Evolutionary conservation across 2,329 filamentous ascomycete species (phyloP).

Genomic region (Onygenales sp.): DNA sequence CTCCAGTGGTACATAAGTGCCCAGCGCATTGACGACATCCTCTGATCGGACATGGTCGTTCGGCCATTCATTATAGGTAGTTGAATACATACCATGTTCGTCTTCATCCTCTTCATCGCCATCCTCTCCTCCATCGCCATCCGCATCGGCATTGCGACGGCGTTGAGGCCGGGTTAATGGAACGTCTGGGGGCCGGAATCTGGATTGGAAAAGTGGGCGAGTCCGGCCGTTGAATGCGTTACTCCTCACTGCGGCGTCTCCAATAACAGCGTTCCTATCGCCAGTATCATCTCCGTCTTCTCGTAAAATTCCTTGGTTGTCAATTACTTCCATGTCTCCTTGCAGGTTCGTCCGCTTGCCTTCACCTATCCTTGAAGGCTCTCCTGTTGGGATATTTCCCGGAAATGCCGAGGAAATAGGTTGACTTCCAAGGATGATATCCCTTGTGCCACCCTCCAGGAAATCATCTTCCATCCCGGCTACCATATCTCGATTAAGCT

Average conservation of each 20-base stretch:
- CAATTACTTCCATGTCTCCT: conserved; percentile 55
- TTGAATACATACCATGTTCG: conserved; percentile 6
- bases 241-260: conserved; percentile 32
- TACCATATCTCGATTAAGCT: conserved; percentile 77
- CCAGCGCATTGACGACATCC: conserved; percentile 35
- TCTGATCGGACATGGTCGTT: conserved; percentile 28
- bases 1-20: conserved; percentile 30
- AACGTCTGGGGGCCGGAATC: conserved; percentile 10
- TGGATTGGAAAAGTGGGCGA: conserved; percentile 8
- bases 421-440: conserved; percentile 65
- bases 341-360: conserved; percentile 56
- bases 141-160: background rate
- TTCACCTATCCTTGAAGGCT: conserved; percentile 51
- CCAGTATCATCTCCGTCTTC: conserved; percentile 53
- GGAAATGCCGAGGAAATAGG: conserved; percentile 72
- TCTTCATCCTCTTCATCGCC: conserved; percentile 14
- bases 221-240: conserved; percentile 20
- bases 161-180: conserved; percentile 5
- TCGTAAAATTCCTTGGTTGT: conserved; percentile 51
- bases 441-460: conserved; percentile 63
- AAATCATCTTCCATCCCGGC: conserved; percentile 69
- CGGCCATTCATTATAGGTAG: conserved; percentile 26
- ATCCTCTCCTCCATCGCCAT: conserved; percentile 11
- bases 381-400: conserved; percentile 55
- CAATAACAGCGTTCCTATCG: conserved; percentile 52